phyloP scores from a whole-genome alignment of 2,329 filamentous ascomycete genomes.

The Ramularia endophylla region DNA sequence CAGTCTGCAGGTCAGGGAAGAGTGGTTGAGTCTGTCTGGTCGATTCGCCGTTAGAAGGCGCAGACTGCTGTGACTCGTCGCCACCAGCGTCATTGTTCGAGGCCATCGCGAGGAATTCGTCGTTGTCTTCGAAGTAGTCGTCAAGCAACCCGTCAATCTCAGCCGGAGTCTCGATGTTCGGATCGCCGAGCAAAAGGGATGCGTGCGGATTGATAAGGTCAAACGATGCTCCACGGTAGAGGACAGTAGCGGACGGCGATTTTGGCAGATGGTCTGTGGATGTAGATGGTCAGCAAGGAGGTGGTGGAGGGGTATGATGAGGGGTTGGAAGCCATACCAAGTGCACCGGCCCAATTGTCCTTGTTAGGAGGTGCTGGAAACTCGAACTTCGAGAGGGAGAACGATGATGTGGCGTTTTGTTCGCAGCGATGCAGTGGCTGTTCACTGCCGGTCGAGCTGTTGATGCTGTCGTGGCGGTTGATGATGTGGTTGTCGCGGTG shows the following conservation, averaged over 20 bases:
- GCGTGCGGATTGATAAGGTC: constrained; percentile 32
- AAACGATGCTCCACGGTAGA: constrained; percentile 30
- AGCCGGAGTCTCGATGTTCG: constrained; percentile 28
- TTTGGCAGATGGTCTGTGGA: constrained; percentile 18
- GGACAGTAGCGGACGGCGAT: constrained; percentile 24
- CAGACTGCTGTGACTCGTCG: constrained; percentile 14
- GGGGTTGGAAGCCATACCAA: constrained; percentile 20
- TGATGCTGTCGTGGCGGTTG: no score
- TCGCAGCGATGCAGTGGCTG: background rate
- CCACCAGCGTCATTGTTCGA: constrained; percentile 10
- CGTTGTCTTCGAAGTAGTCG: constrained; percentile 25
- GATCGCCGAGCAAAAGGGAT: constrained; percentile 25
- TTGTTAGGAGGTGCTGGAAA: constrained; percentile 26
- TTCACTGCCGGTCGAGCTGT: no score
- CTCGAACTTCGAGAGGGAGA: constrained; percentile 24
- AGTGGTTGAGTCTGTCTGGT: constrained; percentile 18
- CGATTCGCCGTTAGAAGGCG: constrained; percentile 12
- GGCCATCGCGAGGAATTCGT: constrained; percentile 6
- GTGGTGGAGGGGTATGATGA: background rate
- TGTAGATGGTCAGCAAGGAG: no score
- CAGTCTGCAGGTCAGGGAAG: constrained; percentile 23
- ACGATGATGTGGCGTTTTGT: constrained; percentile 16
- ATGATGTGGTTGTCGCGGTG: no score
- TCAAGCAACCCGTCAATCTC: constrained; percentile 30
- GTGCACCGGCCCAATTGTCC: constrained; percentile 23